Evolutionary conservation across 441 rosid species (phyloP).

Genomic region (Gossypium laxum): DNA sequence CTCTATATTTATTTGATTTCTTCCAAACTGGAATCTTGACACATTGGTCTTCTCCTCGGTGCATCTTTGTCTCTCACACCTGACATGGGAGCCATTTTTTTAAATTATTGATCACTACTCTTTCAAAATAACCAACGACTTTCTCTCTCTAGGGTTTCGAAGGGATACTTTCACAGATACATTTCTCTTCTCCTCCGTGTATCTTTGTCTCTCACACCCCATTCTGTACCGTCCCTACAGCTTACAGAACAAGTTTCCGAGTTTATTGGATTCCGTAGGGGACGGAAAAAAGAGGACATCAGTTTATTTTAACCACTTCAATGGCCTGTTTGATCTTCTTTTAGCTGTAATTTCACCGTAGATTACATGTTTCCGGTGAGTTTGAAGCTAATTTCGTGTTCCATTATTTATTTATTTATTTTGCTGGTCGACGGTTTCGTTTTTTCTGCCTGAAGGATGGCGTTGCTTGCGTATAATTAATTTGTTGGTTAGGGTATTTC

Average conservation of each 20-base stretch:
- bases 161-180: background rate
- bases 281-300: background rate
- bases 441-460: background rate
- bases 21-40: slow-evolving; percentile 2
- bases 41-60: background rate
- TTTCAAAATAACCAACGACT: background rate
- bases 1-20: slow-evolving; percentile 8
- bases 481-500: slow-evolving; percentile 6
- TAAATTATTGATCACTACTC: background rate
- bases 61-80: slow-evolving; percentile 14
- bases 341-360: slow-evolving; percentile 1
- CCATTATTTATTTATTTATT: background rate
- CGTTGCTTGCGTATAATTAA: background rate
- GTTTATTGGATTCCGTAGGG: background rate
- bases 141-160: slow-evolving; percentile 34
- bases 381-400: background rate
- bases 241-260: background rate
- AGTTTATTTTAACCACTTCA: slow-evolving; percentile 12
- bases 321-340: background rate
- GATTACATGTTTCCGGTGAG: slow-evolving; percentile 13
- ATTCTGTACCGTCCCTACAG: slow-evolving; percentile 11
- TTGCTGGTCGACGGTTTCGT: background rate
- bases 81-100: slow-evolving; percentile 17
- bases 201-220: background rate
- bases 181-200: too few relatives aligned